A percentile compares a stretch with the other conserved stretches of the same genome.
These are phyloP conservation scores for Fusarium subglutinans DNA, from an alignment of 2,329 filamentous ascomycete species.

Conservation along the genomic window DNA sequence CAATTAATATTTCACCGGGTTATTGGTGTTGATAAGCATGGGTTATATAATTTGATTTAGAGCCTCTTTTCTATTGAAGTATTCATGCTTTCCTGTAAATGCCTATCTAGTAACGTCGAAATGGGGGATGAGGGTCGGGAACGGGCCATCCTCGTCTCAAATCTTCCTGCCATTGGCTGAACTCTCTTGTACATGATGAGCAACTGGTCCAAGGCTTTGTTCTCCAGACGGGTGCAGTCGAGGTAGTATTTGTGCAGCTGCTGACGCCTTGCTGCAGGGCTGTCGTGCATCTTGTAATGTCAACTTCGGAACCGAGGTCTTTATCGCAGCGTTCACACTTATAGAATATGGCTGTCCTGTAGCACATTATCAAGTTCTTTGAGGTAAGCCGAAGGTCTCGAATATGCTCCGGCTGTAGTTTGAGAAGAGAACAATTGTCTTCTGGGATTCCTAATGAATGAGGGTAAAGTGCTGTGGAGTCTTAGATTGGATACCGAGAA, in stretches of 20 bases:
- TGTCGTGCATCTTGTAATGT: not conserved
- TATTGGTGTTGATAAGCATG: rapidly evolving
- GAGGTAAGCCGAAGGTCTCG: rapidly evolving
- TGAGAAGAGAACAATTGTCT: too few relatives aligned
- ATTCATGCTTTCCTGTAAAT: rapidly evolving
- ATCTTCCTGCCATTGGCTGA: not conserved
- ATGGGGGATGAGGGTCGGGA: not conserved
- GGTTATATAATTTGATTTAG: rapidly evolving
- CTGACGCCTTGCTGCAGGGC: not conserved
- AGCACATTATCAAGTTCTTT: not conserved
- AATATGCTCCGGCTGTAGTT: rapidly evolving
- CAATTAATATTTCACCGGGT: too few relatives aligned
- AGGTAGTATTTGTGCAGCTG: not conserved
- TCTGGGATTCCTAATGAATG: rapidly evolving
- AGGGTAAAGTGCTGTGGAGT: rapidly evolving
- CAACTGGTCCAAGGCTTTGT: not conserved
- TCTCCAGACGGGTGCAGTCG: not conserved
- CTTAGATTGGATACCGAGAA: rapidly evolving
- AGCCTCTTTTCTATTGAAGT: not conserved
- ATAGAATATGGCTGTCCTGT: not conserved
- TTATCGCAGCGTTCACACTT: not conserved
- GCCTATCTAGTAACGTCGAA: not conserved
- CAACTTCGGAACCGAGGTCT: not conserved
- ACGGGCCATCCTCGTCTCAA: not conserved
- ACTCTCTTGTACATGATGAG: not conserved